A percentile compares a stretch with the other conserved stretches of the same genome.
phyloP scores from a whole-genome alignment of 108 stramenopile species.

The Cyclotella choctawhatcheeana region DNA sequence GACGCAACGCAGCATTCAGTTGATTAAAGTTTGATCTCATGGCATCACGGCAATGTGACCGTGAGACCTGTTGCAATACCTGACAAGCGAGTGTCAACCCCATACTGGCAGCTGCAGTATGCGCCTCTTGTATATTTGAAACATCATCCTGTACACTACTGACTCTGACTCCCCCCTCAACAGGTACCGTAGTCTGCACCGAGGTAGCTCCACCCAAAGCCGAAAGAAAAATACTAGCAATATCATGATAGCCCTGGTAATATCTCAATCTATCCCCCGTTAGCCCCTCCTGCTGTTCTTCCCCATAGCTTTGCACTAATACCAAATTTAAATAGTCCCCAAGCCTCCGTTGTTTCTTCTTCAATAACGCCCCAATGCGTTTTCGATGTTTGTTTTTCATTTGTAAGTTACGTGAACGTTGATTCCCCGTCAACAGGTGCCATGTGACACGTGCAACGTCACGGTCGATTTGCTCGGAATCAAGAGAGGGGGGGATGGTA shows the following conservation, averaged over 20 bases:
- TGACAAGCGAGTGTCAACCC: conserved; percentile 72
- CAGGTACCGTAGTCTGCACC: conserved; percentile 1
- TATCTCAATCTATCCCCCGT: conserved; percentile 58
- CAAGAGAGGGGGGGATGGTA: conserved; percentile 48
- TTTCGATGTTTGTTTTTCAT: conserved; percentile 65
- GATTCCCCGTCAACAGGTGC: conserved; percentile 79
- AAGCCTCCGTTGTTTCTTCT: conserved; percentile 73
- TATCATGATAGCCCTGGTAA: conserved; percentile 91
- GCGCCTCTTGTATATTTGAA: conserved; percentile 6
- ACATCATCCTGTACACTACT: background rate
- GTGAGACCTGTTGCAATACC: conserved; percentile 68
- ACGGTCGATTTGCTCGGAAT: conserved; percentile 74
- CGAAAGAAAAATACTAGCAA: conserved; percentile 76
- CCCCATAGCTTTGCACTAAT: conserved; percentile 59
- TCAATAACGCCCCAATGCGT: conserved; percentile 51
- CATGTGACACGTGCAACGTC: conserved; percentile 84
- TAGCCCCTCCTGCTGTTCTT: conserved; percentile 8
- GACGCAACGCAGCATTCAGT: conserved; percentile 67
- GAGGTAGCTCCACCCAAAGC: conserved; percentile 62
- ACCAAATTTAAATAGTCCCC: conserved; percentile 81
- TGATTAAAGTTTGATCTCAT: conserved; percentile 59
- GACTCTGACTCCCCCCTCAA: background rate
- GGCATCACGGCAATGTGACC: conserved; percentile 73
- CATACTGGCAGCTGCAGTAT: conserved; percentile 41
- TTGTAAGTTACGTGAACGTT: conserved; percentile 65